Conservation (phyloP, 352 stramenopile genomes). For the Globisporangium polare region DNA sequence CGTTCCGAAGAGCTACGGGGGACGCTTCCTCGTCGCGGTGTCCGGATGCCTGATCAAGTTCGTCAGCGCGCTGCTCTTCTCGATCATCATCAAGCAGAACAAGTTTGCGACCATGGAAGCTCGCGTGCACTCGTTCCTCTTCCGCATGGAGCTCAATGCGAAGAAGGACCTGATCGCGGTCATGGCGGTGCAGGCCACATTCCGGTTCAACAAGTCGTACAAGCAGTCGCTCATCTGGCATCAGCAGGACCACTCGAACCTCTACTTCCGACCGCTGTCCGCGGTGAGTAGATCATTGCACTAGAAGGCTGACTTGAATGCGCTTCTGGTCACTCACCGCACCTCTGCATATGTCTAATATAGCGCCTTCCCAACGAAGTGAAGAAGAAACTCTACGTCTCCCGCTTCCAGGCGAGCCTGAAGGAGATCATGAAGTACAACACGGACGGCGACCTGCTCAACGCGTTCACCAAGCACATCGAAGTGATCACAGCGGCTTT, state of each 20-base stretch:
- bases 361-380: conserved; percentile 66
- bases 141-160: conserved; percentile 51
- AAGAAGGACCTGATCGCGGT: conserved; percentile 65
- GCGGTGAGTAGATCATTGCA: too few relatives aligned
- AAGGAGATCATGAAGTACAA: conserved; percentile 82
- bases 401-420: conserved; percentile 56
- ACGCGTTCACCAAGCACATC: conserved; percentile 62
- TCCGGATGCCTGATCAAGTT: conserved; percentile 28
- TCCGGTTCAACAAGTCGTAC: conserved; percentile 66
- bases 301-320: too few relatives aligned
- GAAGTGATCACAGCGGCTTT: conserved; percentile 67
- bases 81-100: conserved; percentile 60
- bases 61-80: conserved; percentile 48
- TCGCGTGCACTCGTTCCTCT: conserved; percentile 59
- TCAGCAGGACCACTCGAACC: conserved; percentile 37
- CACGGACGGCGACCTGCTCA: conserved; percentile 64
- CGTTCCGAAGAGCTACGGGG: conserved; percentile 22
- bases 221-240: conserved; percentile 63
- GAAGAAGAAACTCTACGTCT: conserved; percentile 71
- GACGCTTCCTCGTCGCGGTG: conserved; percentile 26
- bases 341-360: background rate
- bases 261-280: conserved; percentile 59
- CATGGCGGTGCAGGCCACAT: conserved; percentile 64
- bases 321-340: too few relatives aligned
- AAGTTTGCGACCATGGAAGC: conserved; percentile 59